Evolutionary conservation across 805 yeast species (phyloP).

Genomic region (Wickerhamiella occidentalis): DNA sequence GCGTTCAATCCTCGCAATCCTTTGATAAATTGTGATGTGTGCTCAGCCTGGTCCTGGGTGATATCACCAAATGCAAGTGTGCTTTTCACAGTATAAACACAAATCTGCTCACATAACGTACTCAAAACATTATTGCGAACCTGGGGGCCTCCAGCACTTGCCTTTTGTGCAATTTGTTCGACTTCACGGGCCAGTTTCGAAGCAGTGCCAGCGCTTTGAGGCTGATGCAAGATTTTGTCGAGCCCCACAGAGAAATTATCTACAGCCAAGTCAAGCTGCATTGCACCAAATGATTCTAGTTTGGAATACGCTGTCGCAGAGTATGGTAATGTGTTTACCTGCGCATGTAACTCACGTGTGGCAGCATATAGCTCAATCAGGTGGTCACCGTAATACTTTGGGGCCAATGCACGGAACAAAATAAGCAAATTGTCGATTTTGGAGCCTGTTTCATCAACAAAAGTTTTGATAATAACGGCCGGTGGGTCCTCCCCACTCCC

Average conservation of each 20-base stretch:
- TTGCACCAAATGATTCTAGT: constrained; percentile 12
- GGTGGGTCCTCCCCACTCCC: constrained; percentile 4
- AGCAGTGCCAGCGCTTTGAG: background rate
- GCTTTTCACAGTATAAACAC: constrained; percentile 16
- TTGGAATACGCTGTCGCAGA: constrained; percentile 4
- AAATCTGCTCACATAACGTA: constrained; percentile 29
- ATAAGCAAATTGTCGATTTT: constrained; percentile 13
- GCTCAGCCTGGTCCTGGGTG: constrained; percentile 23
- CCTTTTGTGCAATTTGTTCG: constrained; percentile 13
- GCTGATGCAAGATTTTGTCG: constrained; percentile 7
- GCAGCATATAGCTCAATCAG: constrained; percentile 18
- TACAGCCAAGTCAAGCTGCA: constrained; percentile 12
- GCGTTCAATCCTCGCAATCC: constrained; percentile 16
- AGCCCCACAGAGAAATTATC: background rate
- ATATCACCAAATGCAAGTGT: constrained; percentile 23
- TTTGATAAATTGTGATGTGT: constrained; percentile 13
- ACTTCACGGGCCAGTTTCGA: constrained; percentile 10
- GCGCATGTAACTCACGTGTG: constrained; percentile 11
- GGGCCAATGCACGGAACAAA: constrained; percentile 19
- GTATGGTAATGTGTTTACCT: background rate
- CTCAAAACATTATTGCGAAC: constrained; percentile 17
- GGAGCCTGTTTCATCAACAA: constrained; percentile 10
- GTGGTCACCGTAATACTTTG: constrained; percentile 15
- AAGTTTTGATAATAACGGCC: constrained; percentile 1
- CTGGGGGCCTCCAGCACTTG: constrained; percentile 18